A percentile compares a stretch with the other conserved stretches of the same genome.
Conservation (phyloP, 257 asterid species). For the Oldenlandia corymbosa region DNA sequence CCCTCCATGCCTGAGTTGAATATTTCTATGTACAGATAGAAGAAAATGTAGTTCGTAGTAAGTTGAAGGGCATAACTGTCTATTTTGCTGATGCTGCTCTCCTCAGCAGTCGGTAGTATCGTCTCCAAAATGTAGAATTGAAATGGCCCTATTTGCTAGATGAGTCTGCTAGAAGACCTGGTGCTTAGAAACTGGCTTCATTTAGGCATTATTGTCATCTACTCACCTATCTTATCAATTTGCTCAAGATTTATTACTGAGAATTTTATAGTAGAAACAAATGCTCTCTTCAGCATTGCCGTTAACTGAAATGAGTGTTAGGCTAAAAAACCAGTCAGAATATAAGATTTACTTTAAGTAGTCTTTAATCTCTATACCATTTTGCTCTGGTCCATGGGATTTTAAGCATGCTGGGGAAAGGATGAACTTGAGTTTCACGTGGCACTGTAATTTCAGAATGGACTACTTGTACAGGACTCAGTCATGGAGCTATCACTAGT, state of each 20-base stretch:
- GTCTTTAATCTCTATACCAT: too few relatives aligned
- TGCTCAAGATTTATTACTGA: neutral
- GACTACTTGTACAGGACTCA: neutral
- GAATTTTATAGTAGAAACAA: neutral
- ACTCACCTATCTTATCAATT: neutral
- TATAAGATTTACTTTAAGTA: too few relatives aligned
- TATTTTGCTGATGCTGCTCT: constrained; percentile 46
- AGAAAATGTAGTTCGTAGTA: constrained; percentile 44
- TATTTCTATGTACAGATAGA: constrained; percentile 50
- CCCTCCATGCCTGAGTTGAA: neutral
- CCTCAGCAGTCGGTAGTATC: constrained; percentile 10
- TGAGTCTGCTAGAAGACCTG: too few relatives aligned
- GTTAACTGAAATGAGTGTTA: too few relatives aligned
- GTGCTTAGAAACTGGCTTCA: neutral
- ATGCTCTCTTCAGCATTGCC: neutral
- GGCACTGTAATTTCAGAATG: constrained; percentile 10
- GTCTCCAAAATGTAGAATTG: neutral
- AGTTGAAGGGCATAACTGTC: constrained; percentile 50
- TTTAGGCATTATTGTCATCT: neutral
- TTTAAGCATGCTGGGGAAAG: constrained; percentile 2
- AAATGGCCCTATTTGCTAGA: neutral
- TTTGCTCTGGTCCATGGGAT: constrained; percentile 9
- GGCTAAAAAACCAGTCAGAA: neutral
- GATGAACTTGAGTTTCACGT: constrained; percentile 16
- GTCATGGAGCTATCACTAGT: constrained; percentile 13